Evolutionary conservation across 2,329 filamentous ascomycete species (phyloP), one percentile per base, ranked within the genome.

Genomic region (Fusarium continuum): DNA sequence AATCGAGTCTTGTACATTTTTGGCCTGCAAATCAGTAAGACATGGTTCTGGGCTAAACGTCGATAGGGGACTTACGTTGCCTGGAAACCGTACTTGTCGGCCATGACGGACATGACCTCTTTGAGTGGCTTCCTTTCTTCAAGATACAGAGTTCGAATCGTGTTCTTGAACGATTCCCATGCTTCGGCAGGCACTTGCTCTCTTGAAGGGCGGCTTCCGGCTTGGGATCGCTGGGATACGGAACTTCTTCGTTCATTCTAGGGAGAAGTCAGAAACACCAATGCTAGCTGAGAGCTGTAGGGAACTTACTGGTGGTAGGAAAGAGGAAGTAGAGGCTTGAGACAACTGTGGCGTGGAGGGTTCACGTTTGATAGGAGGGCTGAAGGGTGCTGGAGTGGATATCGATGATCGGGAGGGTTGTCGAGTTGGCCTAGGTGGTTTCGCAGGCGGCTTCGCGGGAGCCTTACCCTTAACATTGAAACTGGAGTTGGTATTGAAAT

Each of bases 1-100:
- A 83, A 83, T 20, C 82, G 75, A n/a, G 81, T 83, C 67, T 84
- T 84, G 70, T 84, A 84, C 82, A 84, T 84, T 62, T 83, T 82
- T 16, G 82, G 80, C 16, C 82, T 83, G 43, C 5, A 6, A 19
- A 25, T 9, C n/a, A 25, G 36, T 60, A 43, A 73, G 69, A 48
- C 40, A 57, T 38, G 36, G 22, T 17, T 13, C 40, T 11, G 14
- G 5, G 5, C 5, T 3, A 4, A 7, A 4, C 5, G 5, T 17
- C 25, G 6, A 17, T 29, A 5, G 5, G n/a, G 23, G 40, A 73
- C 80, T 73, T 72, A 83, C 80, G 81, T 83, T 50, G 81, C 81
- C 64, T 80, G 77, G 62, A 83, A 83, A 16, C 76, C 76, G 49
- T 80, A 77, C 59, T 78, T 76, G 7, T 82, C 80, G 23, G 79